phyloP scores from a whole-genome alignment of 2,329 filamentous ascomycete species.

The Tolypocladium paradoxum region DNA sequence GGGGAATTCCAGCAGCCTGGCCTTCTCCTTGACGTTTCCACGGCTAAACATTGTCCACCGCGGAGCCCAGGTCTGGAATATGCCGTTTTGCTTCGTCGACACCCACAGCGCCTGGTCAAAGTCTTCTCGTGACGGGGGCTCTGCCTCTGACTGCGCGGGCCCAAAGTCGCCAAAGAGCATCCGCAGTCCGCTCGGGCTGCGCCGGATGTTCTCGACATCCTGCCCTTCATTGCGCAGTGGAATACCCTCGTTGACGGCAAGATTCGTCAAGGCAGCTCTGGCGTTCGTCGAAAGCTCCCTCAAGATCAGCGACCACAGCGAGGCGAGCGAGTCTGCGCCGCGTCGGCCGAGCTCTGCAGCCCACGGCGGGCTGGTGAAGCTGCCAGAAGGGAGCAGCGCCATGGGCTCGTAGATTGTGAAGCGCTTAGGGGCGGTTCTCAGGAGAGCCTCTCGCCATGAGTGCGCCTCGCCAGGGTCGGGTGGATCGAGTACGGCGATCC shows the following conservation, averaged over 20 bases:
- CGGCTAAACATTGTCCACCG: constrained; percentile 89
- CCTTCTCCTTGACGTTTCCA: constrained; percentile 84
- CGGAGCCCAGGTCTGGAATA: constrained; percentile 79
- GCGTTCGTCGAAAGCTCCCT: constrained; percentile 30
- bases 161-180: constrained; percentile 71
- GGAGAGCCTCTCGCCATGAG: constrained; percentile 17
- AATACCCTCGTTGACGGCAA: constrained; percentile 53
- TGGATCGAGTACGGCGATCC: constrained; percentile 11
- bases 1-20: constrained; percentile 51
- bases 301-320: constrained; percentile 41
- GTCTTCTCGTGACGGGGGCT: constrained; percentile 33
- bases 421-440: constrained; percentile 38
- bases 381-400: constrained; percentile 47
- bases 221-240: constrained; percentile 28
- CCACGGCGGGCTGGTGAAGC: constrained; percentile 37
- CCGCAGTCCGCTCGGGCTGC: constrained; percentile 59
- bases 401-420: constrained; percentile 53
- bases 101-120: constrained; percentile 69
- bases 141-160: constrained; percentile 17
- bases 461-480: neutral
- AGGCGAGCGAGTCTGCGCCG: constrained; percentile 11
- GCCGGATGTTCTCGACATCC: constrained; percentile 53
- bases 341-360: constrained; percentile 18
- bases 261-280: constrained; percentile 36
- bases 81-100: constrained; percentile 63